Base-by-base conservation (phyloP, 352 stramenopile species). In the Globisporangium viniferum region DNA sequence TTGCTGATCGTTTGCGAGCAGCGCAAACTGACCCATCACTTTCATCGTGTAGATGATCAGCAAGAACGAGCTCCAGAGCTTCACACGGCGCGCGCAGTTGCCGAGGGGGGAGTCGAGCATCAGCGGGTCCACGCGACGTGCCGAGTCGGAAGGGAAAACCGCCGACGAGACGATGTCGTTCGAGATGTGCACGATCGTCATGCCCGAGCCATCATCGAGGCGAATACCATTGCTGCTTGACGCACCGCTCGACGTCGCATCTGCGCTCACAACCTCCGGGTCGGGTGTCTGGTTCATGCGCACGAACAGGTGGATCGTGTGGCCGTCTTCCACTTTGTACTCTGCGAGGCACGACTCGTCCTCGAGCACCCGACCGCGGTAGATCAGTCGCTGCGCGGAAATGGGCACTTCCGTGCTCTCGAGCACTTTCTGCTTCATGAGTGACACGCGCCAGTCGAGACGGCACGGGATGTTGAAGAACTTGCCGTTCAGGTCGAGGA, bases 251-350 rank as follows among this genome's bases (percentile, higher is more conserved):
- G 64, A 57, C 39, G 73, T 76, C n/a, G 75, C 60, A 36, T 88
- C 80, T 1, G 78, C 72, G 48, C 65, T 84, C 10, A 76, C 66
- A n/a, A 82, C 78, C 65, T 93, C 82, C 0, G 82, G 72, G 48
- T 93, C 86, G 5, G 84, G 80, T 8, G 73, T 84, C n/a, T 76
- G 75, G 1, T 77, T 79, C 73, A 86, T 74, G 22, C 89, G 79
- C 49, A 96, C 91, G 59, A 98, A 96, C 66, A 97, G 75, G 70
- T 98, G 93, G 51, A 98, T 82, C 9, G 88, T 98, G 68, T 97
- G 90, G 9, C 91, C 92, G 48, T 97, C 82, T 64, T 98, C 92
- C 4, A 98, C 82, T 56, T 96, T 95, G 74, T 97, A 98, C 22
- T 83, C 80, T 8, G 71, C 75, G 7, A 98, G 75, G 5, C 74